These are phyloP conservation scores for Periconia sp. DNA, from an alignment of 2,329 filamentous ascomycete species.

Conservation along the genomic window DNA sequence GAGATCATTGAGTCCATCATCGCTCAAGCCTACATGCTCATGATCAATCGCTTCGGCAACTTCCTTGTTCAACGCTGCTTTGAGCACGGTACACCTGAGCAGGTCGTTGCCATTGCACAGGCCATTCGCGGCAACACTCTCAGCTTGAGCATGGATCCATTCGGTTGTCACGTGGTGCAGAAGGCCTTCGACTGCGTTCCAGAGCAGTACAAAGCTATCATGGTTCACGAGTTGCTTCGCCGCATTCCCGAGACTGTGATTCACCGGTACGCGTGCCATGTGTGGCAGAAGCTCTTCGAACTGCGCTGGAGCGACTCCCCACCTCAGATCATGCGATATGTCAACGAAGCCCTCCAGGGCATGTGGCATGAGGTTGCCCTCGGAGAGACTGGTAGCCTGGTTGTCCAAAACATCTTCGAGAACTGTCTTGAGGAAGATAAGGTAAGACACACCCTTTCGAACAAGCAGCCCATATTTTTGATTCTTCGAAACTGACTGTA, in stretches of 20 bases:
- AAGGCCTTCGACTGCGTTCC: constrained; percentile 98
- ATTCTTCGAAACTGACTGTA: not conserved
- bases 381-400: constrained; percentile 94
- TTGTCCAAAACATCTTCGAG: constrained; percentile 99
- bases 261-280: constrained; percentile 97
- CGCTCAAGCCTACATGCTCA: constrained; percentile 88
- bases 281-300: constrained; percentile 99
- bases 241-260: constrained; percentile 97
- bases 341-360: constrained; percentile 89
- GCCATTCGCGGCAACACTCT: constrained; percentile 92
- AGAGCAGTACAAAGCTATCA: constrained; percentile 95
- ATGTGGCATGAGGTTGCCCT: constrained; percentile 99
- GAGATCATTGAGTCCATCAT: constrained; percentile 97
- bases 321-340: constrained; percentile 97
- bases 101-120: constrained; percentile 90
- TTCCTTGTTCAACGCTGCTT: constrained; percentile 98
- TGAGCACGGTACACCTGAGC: constrained; percentile 92
- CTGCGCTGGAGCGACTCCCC: constrained; percentile 93
- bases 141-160: constrained; percentile 95
- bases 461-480: not conserved
- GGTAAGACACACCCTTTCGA: constrained; percentile 52
- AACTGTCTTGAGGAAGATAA: constrained; percentile 99
- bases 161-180: constrained; percentile 96
- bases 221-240: constrained; percentile 96
- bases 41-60: constrained; percentile 98